Evolutionary conservation across 495 filamentous ascomycete species (phyloP), one percentile per base, ranked within the genome.

Genomic region (Cercophora sp.): DNA sequence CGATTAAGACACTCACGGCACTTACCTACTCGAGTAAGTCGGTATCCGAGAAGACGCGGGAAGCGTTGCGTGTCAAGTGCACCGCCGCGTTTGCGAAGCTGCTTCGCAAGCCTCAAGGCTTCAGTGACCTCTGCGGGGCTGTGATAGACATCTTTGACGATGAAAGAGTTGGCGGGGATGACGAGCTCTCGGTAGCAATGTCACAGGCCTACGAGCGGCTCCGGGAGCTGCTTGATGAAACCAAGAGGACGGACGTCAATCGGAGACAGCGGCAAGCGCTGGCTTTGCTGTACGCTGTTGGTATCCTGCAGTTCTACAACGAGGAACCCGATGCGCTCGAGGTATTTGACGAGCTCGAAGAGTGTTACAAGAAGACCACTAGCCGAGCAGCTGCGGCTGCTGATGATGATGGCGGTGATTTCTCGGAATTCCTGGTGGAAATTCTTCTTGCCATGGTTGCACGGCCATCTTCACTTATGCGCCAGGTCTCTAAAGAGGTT

Each of bases 401-500:
- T n/a, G n/a, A n/a, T n/a, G n/a, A n/a, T n/a, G 58, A 51, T 1
- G 79, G 80, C 13, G 61, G 71, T 1, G 85, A 87, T 34, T 79
- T 80, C 2, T 83, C 87, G 0, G 85, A 88, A 59, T 81, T 87
- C 16, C 68, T 98, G 23, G 82, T 96, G 16, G 94, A 96, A 55
- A 85, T 96, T 44, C 70, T 98, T 13, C 73, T 98, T 8, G 85
- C 86, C 57, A 88, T 96, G 68, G 80, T 93, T 8, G 88, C 91
- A 0, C 92, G 89, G 64, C 89, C 82, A 6, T 96, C 89, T 6
- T 80, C 84, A 32, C 75, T 97, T 10, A 86, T 95, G 70, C 81
- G 89, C 26, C 91, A 91, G 51, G 83, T 95, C 34, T 86, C 89
- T 16, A 83, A 89, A 64, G 86, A 91, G 61, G 91, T 94, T 0